These are phyloP conservation scores for Penicillium sp. DNA, from an alignment of 2,329 filamentous ascomycete genomes.

Conservation along the genomic window DNA sequence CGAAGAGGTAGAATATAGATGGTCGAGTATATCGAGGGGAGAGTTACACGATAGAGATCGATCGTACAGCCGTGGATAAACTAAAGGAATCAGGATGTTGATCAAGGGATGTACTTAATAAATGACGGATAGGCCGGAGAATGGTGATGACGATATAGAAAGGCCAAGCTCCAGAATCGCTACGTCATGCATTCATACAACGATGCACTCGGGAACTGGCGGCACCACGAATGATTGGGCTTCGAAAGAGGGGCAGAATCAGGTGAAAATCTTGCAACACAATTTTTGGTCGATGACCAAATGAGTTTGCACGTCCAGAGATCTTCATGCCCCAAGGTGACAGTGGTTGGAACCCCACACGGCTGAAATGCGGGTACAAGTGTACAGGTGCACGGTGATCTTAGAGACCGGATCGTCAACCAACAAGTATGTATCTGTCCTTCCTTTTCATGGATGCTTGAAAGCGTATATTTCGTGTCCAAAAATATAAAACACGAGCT, in stretches of 20 bases:
- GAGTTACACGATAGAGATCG: slow-evolving; percentile 3
- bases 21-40: slow-evolving; percentile 3
- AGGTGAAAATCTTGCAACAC: background rate
- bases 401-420: background rate
- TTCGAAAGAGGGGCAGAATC: background rate
- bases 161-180: slow-evolving; percentile 15
- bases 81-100: background rate
- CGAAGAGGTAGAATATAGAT: background rate
- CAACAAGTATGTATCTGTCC: background rate
- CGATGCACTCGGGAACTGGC: slow-evolving; percentile 18
- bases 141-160: slow-evolving; percentile 32
- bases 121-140: slow-evolving; percentile 33
- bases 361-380: background rate
- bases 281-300: background rate
- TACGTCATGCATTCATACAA: slow-evolving; percentile 40
- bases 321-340: background rate
- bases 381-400: background rate
- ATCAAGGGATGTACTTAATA: slow-evolving; percentile 19
- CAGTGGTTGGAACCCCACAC: background rate
- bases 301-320: background rate
- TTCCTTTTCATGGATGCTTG: background rate
- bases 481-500: too few species aligned
- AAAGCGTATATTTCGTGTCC: too few species aligned
- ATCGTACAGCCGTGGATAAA: background rate
- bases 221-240: slow-evolving; percentile 5